Evolutionary conservation across 768 basidiomycete genomes (phyloP), one percentile per base, ranked within the genome.

Genomic region (Kwoniella heveanensis): DNA sequence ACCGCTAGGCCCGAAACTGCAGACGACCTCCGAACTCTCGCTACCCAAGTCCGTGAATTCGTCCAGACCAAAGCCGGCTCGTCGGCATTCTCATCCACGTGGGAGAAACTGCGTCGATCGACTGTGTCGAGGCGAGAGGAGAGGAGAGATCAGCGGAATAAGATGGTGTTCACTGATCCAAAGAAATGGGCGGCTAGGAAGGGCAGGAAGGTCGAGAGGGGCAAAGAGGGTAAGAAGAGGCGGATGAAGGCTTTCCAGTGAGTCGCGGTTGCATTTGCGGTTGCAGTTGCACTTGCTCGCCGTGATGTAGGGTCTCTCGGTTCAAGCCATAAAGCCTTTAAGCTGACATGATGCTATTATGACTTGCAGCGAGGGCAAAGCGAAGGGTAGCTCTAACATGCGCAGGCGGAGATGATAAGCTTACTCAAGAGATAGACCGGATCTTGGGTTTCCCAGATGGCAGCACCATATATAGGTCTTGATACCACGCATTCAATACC

Each of bases 61-160:
- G 81, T 99, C 2, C 94, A 93, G 77, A 79, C 81, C 50, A 92
- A 91, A 84, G 88, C 97, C 48, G 93, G 94, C 32, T 86, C 87
- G n/a, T 89, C 89, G 8, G 86, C 85, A 69, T 98, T 96, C 79
- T 86, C 92, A 0, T 78, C 79, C 12, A 84, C 85, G 0, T 96
- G 96, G 82, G 92, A 87, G 68, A 85, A 85, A 63, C 88, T 97
- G 58, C 84, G 92, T 39, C 88, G 92, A 74, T 83, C 85, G 29
- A 85, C 86, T 1, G 79, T 88, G 24, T 84, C 83, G 25, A 84
- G 90, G 15, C 85, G 88, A 59, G 84, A 88, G 58, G 90, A 89
- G 50, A 83, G 95, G 29, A 88, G 88, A 74, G 84, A 85, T 0
- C 85, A 84, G 0, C 81, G 85, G 37, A 85, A 85, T 30, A 79